Conservation (phyloP, 2,329 filamentous ascomycete genomes). For the Pseudopyricularia cyperi region DNA sequence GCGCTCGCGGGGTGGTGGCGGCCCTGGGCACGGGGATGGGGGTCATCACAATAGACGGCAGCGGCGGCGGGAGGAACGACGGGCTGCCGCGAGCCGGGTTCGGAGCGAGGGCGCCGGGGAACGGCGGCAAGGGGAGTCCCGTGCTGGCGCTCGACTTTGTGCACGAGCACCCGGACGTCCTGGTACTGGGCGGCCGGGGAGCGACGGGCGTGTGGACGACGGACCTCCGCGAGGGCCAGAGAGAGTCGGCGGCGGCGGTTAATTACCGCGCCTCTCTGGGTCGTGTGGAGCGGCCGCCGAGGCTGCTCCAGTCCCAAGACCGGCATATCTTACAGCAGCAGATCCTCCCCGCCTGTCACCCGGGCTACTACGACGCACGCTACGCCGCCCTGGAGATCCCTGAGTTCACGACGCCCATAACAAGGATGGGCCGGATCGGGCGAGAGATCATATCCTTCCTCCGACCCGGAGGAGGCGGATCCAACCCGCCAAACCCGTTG, state of each 20-base stretch:
- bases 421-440: not conserved
- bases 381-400: not conserved
- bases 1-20: not conserved
- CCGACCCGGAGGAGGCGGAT: too few relatives aligned
- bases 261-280: too few relatives aligned
- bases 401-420: not conserved
- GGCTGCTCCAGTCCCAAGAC: too few relatives aligned
- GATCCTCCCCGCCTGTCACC: not conserved
- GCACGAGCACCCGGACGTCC: constrained; percentile 24
- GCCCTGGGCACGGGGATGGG: not conserved
- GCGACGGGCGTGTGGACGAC: constrained; percentile 29
- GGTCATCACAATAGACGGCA: not conserved
- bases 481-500: too few relatives aligned
- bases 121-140: constrained; percentile 14
- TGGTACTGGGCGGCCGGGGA: constrained; percentile 36
- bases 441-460: not conserved
- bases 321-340: not conserved
- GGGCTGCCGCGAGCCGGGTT: not conserved
- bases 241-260: not conserved
- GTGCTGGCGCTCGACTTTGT: constrained; percentile 38
- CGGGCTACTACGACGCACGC: not conserved
- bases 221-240: constrained; percentile 24
- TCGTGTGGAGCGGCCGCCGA: not conserved
- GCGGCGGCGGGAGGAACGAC: not conserved
- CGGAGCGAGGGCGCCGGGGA: not conserved